phyloP scores from a whole-genome alignment of 768 basidiomycete species.

The Russula sp. region DNA sequence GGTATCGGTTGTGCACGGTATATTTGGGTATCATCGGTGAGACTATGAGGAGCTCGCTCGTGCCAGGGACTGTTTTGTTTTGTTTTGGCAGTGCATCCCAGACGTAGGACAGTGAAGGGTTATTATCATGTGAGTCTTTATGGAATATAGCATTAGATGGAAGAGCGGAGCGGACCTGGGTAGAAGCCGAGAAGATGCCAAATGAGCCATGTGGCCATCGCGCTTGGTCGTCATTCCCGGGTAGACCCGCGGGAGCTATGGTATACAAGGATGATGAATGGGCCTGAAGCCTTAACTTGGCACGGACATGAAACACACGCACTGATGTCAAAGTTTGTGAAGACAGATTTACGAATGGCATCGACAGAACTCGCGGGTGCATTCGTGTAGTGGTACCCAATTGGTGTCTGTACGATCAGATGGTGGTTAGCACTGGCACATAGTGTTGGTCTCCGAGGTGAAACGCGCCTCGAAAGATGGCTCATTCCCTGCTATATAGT shows the following conservation, averaged over 20 bases:
- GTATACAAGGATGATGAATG: not conserved
- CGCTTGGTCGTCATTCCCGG: constrained; percentile 70
- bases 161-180: constrained; percentile 44
- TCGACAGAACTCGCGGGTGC: constrained; percentile 60
- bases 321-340: constrained; percentile 68
- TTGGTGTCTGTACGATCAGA: constrained; percentile 47
- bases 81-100: too few species aligned
- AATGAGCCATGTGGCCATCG: constrained; percentile 60
- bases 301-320: constrained; percentile 34
- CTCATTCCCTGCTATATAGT: constrained; percentile 62
- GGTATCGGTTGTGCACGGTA: constrained; percentile 42
- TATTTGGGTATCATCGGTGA: constrained; percentile 68
- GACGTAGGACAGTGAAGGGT: too few species aligned
- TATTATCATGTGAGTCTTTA: too few species aligned
- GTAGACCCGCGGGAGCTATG: constrained; percentile 63
- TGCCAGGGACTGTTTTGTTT: constrained; percentile 29
- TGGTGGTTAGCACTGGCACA: not conserved
- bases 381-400: constrained; percentile 69
- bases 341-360: constrained; percentile 58
- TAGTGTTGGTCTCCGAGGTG: not conserved
- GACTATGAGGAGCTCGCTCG: constrained; percentile 59
- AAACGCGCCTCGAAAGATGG: constrained; percentile 61
- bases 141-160: too few species aligned
- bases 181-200: constrained; percentile 69
- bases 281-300: too few species aligned